These are phyloP conservation scores for Hanseniaspora singularis DNA, from an alignment of 805 yeast species.

Conservation along the genomic window DNA sequence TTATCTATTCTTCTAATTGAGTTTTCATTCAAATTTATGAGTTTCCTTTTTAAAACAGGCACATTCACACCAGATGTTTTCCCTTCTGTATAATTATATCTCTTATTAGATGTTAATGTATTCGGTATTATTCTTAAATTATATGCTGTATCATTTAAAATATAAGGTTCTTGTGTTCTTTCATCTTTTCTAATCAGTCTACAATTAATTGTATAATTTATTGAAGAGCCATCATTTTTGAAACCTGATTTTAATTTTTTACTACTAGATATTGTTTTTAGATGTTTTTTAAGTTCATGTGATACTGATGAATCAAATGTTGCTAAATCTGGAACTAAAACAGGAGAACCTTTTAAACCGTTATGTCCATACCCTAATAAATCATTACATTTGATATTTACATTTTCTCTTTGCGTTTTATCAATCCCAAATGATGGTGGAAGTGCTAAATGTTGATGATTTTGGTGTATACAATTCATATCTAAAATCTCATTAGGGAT, in stretches of 20 bases:
- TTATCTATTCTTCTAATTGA: not conserved
- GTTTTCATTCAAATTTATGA: not conserved
- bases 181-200: conserved; percentile 40
- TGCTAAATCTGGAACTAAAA: conserved; percentile 36
- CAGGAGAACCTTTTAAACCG: conserved; percentile 40
- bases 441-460: conserved; percentile 25
- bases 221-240: conserved; percentile 35
- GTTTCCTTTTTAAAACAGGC: conserved; percentile 15
- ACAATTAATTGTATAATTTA: conserved; percentile 46
- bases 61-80: conserved; percentile 18
- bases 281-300: conserved; percentile 2
- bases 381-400: conserved; percentile 25
- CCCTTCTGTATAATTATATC: conserved; percentile 18
- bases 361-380: conserved; percentile 46
- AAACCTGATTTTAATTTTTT: conserved; percentile 44
- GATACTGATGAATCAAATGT: not conserved
- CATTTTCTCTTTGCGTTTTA: conserved; percentile 19
- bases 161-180: conserved; percentile 23
- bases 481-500: conserved; percentile 46
- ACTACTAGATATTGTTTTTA: conserved; percentile 31
- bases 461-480: conserved; percentile 37
- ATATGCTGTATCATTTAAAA: conserved; percentile 30
- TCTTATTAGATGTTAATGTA: conserved; percentile 22
- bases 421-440: conserved; percentile 36
- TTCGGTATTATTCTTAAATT: conserved; percentile 32